phyloP scores from a whole-genome alignment of 2,329 filamentous ascomycete genomes.

The Clarireedia monteithiana region DNA sequence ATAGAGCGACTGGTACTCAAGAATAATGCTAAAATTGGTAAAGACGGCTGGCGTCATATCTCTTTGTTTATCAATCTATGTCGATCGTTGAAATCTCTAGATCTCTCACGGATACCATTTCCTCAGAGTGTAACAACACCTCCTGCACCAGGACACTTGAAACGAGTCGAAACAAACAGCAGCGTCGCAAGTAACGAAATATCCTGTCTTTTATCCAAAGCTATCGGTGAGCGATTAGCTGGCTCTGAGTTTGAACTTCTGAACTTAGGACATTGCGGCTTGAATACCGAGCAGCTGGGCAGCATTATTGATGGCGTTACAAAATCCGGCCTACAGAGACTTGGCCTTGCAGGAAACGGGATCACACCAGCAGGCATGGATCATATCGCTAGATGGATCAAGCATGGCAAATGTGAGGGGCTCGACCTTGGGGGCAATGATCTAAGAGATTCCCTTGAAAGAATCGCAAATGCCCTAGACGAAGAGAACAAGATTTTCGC shows the following conservation, averaged over 20 bases:
- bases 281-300: slow-evolving; percentile 63
- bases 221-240: slow-evolving; percentile 68
- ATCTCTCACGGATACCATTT: slow-evolving; percentile 79
- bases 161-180: slow-evolving; percentile 11
- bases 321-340: slow-evolving; percentile 65
- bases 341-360: slow-evolving; percentile 77
- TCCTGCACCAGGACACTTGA: slow-evolving; percentile 16
- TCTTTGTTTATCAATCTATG: slow-evolving; percentile 87
- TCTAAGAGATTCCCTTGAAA: slow-evolving; percentile 46
- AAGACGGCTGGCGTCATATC: slow-evolving; percentile 86
- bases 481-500: slow-evolving; percentile 61
- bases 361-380: slow-evolving; percentile 66
- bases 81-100: slow-evolving; percentile 74
- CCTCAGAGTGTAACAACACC: slow-evolving; percentile 37
- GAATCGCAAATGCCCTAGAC: slow-evolving; percentile 44
- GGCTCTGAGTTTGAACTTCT: slow-evolving; percentile 74
- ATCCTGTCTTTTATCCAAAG: slow-evolving; percentile 61
- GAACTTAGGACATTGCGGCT: slow-evolving; percentile 70
- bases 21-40: slow-evolving; percentile 77
- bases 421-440: slow-evolving; percentile 87
- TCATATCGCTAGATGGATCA: slow-evolving; percentile 70
- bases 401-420: slow-evolving; percentile 72
- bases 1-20: slow-evolving; percentile 84
- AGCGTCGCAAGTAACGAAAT: slow-evolving; percentile 32
- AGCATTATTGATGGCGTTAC: slow-evolving; percentile 76